Percentiles rank a stretch among this genome's conserved stretches.
These are phyloP conservation scores for Aphanoascus verrucosus DNA, from an alignment of 2,329 filamentous ascomycete species.

Conservation along the genomic window DNA sequence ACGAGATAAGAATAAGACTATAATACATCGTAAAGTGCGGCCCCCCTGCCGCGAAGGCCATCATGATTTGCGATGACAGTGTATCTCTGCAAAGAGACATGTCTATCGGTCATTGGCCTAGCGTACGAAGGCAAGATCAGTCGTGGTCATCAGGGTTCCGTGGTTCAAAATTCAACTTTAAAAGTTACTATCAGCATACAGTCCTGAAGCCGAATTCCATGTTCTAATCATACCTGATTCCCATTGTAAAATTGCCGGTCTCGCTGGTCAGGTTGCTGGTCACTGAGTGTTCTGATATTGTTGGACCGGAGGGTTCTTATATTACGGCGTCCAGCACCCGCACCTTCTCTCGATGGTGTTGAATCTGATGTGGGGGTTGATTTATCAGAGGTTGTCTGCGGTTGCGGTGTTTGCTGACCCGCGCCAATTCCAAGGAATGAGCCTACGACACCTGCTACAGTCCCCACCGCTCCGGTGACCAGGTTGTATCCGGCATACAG, in stretches of 20 bases:
- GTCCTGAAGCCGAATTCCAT: neutral
- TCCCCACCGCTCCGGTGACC: conserved; percentile 34
- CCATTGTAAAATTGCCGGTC: conserved; percentile 78
- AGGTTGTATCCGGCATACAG: conserved; percentile 33
- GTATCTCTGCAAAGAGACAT: too few species aligned
- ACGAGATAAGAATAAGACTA: too few species aligned
- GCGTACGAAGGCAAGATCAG: neutral
- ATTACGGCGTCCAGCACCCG: conserved; percentile 18
- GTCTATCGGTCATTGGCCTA: neutral
- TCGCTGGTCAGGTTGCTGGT: conserved; percentile 44
- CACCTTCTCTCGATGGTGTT: conserved; percentile 6
- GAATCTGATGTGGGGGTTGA: neutral
- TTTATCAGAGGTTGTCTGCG: conserved; percentile 5
- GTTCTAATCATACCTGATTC: conserved; percentile 58
- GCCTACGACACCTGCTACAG: conserved; percentile 35
- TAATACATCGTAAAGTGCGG: too few species aligned
- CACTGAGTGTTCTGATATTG: conserved; percentile 44
- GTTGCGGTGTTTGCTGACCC: conserved; percentile 11
- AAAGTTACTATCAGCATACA: conserved; percentile 7
- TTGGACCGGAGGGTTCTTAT: neutral
- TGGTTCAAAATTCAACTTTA: conserved; percentile 59
- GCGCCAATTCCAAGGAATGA: conserved; percentile 35
- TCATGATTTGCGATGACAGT: too few species aligned
- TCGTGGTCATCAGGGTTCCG: conserved; percentile 44
- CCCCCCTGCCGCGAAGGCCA: too few species aligned